Conservation (phyloP, 2,329 filamentous ascomycete genomes). For the Colletotrichum melonis region DNA sequence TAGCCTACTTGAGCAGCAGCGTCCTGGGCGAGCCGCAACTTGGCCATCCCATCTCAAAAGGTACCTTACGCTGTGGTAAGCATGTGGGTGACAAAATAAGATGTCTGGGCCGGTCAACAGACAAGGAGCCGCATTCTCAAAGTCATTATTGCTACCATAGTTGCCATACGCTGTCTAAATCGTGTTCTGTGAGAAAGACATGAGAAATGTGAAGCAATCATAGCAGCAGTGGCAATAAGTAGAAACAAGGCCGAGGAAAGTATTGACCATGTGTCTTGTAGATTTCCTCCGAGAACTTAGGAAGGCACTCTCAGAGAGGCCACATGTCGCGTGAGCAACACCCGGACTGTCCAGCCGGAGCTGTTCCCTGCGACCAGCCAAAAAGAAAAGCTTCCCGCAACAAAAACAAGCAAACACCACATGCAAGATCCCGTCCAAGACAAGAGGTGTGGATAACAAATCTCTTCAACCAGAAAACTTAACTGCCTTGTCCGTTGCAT, state of each 20-base stretch:
- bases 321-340: conserved; percentile 29
- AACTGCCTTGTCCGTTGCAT: neutral
- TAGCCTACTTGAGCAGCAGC: conserved; percentile 1
- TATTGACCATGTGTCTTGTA: neutral
- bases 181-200: no score
- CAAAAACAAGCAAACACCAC: conserved; percentile 6
- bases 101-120: no score
- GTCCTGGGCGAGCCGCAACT: conserved; percentile 1
- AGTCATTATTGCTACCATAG: no score
- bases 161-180: no score
- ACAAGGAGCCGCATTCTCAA: no score
- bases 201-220: no score
- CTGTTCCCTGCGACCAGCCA: conserved; percentile 16
- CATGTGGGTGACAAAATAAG: no score
- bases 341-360: neutral
- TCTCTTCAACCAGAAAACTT: neutral
- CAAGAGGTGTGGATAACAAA: neutral
- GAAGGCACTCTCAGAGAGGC: neutral
- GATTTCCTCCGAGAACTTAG: neutral
- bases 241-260: no score
- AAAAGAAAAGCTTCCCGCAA: conserved; percentile 11
- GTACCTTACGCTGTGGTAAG: neutral
- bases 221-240: no score
- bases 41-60: neutral
- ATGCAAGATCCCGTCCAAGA: conserved; percentile 20